Evolutionary conservation across 2,329 filamentous ascomycete species (phyloP), one percentile per base, ranked within the genome.

Genomic region (Metarhizium brunneum): DNA sequence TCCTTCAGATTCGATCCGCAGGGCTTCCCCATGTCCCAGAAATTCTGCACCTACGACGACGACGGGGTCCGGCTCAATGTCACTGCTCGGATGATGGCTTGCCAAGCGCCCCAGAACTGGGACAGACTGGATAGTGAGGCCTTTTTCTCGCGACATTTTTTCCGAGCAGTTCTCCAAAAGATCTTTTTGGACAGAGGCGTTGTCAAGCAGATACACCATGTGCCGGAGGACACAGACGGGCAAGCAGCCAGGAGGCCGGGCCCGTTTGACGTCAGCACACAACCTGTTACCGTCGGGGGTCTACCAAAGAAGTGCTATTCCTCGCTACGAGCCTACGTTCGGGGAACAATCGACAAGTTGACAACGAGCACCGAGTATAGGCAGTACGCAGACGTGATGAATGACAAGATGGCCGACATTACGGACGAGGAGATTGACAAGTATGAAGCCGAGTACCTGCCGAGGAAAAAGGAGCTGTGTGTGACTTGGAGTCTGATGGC

Each of bases 1-100:
- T 85, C 87, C 1, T 80, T 80, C 54, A 82, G 84, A n/a, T 84
- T 81, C 62, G 94, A 97, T 64, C 88, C 90, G 0, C 86, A 96
- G 59, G 94, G 94, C 4, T 99, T 96, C 64, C 94, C 94, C 0
- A 94, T 99, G 87, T 95, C 89, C 57, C 76, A 85, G 48, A 80
- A 79, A 14, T 76, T 96, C 51, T 78, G 66, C 70, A 82, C 69
- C 3, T 81, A 86, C 62, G 70, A 75, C 20, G 74, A 71, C 16
- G 75, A 77, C 8, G 90, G 91, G 2, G 78, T 97, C 50, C 82
- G 89, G 29, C 78, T 97, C 56, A 97, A 99, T 70, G 96, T 97
- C 66, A 99, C 94, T 4, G 91, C 94, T 1, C 84, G 94, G 48
- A 96, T 96, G 87, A 96, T 97, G 92, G 92, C 92, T 2, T 92